A percentile compares a stretch with the other conserved stretches of the same genome.
Conservation (phyloP, 2,329 filamentous ascomycete species). For the Claviceps pazoutovae region DNA sequence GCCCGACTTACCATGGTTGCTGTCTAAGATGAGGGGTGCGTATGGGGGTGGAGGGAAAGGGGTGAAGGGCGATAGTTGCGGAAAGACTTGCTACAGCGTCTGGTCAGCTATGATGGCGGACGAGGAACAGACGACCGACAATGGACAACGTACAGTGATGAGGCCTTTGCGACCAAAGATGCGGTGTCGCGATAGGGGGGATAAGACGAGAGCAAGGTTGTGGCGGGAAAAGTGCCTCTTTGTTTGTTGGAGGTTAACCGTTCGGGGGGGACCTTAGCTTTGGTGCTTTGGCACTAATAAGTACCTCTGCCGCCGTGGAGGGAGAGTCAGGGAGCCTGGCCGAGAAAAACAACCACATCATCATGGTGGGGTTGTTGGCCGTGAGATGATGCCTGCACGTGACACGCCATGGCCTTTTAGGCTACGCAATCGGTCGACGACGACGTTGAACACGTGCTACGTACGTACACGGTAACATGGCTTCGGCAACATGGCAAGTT, state of each 20-base stretch:
- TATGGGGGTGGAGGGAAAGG: constrained; percentile 11
- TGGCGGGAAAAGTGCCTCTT: constrained; percentile 6
- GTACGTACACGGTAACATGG: background rate
- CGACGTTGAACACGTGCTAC: background rate
- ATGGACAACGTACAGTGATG: background rate
- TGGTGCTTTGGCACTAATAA: constrained; percentile 2
- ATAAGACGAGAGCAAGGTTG: background rate
- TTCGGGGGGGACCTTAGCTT: background rate
- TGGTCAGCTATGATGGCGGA: background rate
- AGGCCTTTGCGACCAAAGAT: constrained; percentile 1
- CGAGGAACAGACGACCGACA: background rate
- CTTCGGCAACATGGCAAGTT: background rate
- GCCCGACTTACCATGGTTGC: constrained; percentile 26
- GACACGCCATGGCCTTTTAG: constrained; percentile 10
- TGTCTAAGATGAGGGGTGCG: constrained; percentile 17
- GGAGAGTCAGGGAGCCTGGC: constrained; percentile 13
- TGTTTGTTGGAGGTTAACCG: constrained; percentile 4
- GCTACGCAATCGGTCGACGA: constrained; percentile 1
- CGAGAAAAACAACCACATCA: constrained; percentile 20
- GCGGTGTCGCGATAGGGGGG: constrained; percentile 1
- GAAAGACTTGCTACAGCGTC: background rate
- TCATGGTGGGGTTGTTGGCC: constrained; percentile 16
- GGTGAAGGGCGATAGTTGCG: constrained; percentile 11
- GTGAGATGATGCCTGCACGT: constrained; percentile 18
- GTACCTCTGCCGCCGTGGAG: constrained; percentile 6